Evolutionary conservation across 495 filamentous ascomycete species (phyloP), one percentile per base, ranked within the genome.

Genomic region (Aspergillus carlsbadensis): DNA sequence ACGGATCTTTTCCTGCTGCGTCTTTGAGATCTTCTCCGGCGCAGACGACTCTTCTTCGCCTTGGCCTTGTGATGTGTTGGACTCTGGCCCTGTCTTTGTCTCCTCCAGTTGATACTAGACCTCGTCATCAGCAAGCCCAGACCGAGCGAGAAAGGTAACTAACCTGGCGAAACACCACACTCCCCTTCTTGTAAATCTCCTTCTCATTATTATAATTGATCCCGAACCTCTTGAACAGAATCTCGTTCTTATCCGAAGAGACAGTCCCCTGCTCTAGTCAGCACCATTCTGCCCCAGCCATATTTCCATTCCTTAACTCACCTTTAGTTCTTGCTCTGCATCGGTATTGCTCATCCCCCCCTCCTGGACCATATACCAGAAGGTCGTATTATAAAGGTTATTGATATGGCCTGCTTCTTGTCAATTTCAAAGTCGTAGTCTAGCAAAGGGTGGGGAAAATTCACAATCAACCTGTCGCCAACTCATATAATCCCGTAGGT

Each of bases 161-260:
- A 73, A 93, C 90, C 72, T 92, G 87, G 57, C 94, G 83, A 65
- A 89, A 94, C 7, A 96, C 64, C 1, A 96, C 87, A 54, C 89
- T 97, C 8, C 94, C 94, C 69, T 97, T 98, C 72, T 87, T 94
- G 68, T 85, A 96, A 3, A 94, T 91, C 43, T 95, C 91, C 0
- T 83, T 82, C 69, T 98, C 94, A 61, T 96, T 91, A 71, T 98
- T 98, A 74, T 98, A 98, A 66, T 98, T 98, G 61, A 97, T 93
- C 2, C 83, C 81, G 68, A 96, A 97, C 31, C 81, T 80, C 10
- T 87, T 89, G 69, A 94, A 98, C 3, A 98, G 79, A 29, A 98
- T 92, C 72, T 98, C 94, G 54, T 98, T 94, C 76, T 98, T 98
- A 61, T 96, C 91, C 3, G 83, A 77, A 0, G 93, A 81, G 1